Evolutionary conservation across 805 yeast species (phyloP), one percentile per base, ranked within the genome.

Genomic region (Saturnispora besseyi): DNA sequence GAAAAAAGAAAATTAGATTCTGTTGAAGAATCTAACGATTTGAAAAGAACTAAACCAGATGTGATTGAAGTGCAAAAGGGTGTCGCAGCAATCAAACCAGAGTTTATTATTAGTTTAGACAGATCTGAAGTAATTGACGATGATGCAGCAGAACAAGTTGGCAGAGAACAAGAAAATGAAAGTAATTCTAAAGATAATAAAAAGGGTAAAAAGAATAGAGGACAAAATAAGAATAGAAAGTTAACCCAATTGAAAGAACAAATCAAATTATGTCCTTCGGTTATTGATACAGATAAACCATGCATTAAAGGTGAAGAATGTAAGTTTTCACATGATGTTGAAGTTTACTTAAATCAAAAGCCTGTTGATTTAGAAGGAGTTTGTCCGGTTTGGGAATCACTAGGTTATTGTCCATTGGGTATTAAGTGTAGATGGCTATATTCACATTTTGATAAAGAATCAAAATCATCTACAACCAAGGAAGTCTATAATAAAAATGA

Each of bases 401-500:
- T 87, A 33, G 99, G 99, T 0, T 82, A 79, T 60, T 93, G 99
- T 72, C 96, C 96, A 4, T 77, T 84, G 53, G 99, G 99, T 0
- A 68, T 87, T 58, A 91, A 87, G 64, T 93, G 99, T 69, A 78
- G 96, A 59, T 93, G 96, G 87, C 74, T 93, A 51, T 69, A 76
- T 3, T 77, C 87, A 13, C 98, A 93, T 68, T 76, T 70, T 60
- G 63, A 75, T 56, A 61, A 60, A 31, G 82, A 71, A 50, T 66
- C 73, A 15, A 70, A 67, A 48, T 68, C 64, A 52, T 64, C 82
- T 21, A 53, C 73, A 33, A 72, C 64, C 48, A 81, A 78, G 60
- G 62, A 55, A 1, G 77, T 77, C 57, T 59, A 56, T 29, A 47
- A 43, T 18, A 57, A 57, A 41, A 47, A 45, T 26, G 67, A 67